Evolutionary conservation across 2,329 filamentous ascomycete genomes (phyloP).

Genomic region (Byssothecium circinans): DNA sequence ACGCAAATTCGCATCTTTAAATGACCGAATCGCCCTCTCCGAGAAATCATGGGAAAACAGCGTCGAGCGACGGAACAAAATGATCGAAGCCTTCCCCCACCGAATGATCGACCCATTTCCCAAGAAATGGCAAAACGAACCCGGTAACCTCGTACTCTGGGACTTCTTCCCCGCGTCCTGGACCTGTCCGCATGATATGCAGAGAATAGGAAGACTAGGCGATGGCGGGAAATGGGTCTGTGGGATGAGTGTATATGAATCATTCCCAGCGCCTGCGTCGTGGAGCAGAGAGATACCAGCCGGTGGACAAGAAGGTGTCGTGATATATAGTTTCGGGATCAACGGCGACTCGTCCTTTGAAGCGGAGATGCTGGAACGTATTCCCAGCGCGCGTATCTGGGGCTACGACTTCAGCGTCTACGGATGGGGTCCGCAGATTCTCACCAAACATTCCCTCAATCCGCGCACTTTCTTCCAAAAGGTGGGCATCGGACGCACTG

Average conservation of each 20-base stretch:
- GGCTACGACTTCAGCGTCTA: conserved; percentile 38
- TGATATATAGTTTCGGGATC: conserved; percentile 40
- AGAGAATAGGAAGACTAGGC: conserved; percentile 35
- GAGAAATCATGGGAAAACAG: conserved; percentile 35
- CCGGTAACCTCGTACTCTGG: conserved; percentile 21
- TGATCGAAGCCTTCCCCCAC: conserved; percentile 13
- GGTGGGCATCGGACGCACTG: conserved; percentile 30
- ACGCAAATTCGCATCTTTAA: conserved; percentile 19
- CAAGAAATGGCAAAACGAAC: background rate
- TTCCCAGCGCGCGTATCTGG: conserved; percentile 36
- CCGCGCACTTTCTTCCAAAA: conserved; percentile 36
- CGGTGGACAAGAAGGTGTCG: conserved; percentile 23
- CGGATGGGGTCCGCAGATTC: conserved; percentile 35
- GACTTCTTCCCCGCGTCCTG: conserved; percentile 39
- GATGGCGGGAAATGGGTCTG: conserved; percentile 42
- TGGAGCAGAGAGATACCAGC: conserved; percentile 10
- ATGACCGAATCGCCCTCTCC: conserved; percentile 33
- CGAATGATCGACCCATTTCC: background rate
- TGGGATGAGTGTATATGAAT: conserved; percentile 38
- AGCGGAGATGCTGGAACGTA: conserved; percentile 37
- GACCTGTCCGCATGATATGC: conserved; percentile 39
- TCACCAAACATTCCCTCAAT: conserved; percentile 9
- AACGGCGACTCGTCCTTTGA: conserved; percentile 40
- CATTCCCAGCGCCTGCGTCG: conserved; percentile 20
- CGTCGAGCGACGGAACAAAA: conserved; percentile 28